Evolutionary conservation across 2,329 filamentous ascomycete species (phyloP), one percentile per base, ranked within the genome.

Genomic region (Botryosphaeria dothidea): DNA sequence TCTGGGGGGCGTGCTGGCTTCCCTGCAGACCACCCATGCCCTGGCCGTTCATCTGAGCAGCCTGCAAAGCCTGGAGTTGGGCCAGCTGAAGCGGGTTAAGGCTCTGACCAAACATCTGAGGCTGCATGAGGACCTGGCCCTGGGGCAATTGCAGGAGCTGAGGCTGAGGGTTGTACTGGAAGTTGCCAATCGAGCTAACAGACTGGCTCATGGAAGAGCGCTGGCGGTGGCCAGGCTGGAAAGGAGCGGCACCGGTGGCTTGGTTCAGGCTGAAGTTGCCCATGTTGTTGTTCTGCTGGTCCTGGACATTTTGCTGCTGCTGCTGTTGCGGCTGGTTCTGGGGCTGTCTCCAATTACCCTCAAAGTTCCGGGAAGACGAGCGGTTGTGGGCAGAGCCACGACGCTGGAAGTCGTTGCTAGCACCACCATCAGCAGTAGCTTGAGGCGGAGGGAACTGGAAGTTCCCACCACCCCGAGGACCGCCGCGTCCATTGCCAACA

Each of bases 321-420:
- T 75, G 73, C 63, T 74, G 73, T 62, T 82, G 79, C 62, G 75
- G 73, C 63, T 82, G 79, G 66, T 78, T 80, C 70, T 86, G 86
- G 71, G 91, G 93, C 73, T 93, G 96, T 72, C 95, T 91, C 95
- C 95, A 99, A 80, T 99, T 99, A 72, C 93, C 90, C 71, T 99
- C 95, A 74, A 98, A 98, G 80, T 98, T 99, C 68, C 95, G 89
- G 25, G 95, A 99, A 11, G 87, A 87, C 34, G 89, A 90, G 67
- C 95, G 88, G 68, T 87, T 89, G 76, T 99, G 95, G 65, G 92
- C 90, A 71, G 90, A 91, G 71, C 90, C 89, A 71, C 92, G 91
- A 67, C 92, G 90, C 70, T 88, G 84, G 74, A 93, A 91, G 70
- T 95, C 92, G 66, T 73, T 76, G 64, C 73, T 75, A 65, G 80